These are phyloP conservation scores for Dioscorea cayenensis DNA, from an alignment of 116 monocot genomes.

Conservation along the genomic window DNA sequence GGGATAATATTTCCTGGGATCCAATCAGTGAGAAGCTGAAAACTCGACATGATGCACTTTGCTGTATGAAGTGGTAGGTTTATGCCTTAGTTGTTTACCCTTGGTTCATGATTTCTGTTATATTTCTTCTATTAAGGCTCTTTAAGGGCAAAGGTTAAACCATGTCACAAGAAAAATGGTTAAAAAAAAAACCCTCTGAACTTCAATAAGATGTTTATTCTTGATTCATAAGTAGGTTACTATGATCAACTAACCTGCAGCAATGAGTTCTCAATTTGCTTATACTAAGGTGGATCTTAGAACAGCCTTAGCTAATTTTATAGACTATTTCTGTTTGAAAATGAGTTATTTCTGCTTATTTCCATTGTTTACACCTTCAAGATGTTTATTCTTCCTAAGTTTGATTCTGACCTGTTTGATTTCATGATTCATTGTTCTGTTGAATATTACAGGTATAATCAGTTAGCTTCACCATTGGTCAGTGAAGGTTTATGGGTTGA, in stretches of 20 bases:
- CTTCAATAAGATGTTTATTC: too few relatives aligned
- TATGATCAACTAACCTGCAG: too few relatives aligned
- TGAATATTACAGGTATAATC: constrained; percentile 36
- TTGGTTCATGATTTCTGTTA: not conserved
- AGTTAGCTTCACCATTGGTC: constrained; percentile 50
- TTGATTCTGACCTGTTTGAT: not conserved
- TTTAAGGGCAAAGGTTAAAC: too few relatives aligned
- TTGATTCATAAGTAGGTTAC: too few relatives aligned
- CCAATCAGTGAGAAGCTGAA: constrained; percentile 47
- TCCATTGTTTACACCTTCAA: not conserved
- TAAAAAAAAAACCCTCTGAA: too few relatives aligned
- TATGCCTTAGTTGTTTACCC: not conserved
- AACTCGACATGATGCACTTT: constrained; percentile 18
- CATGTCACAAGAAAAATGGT: too few relatives aligned
- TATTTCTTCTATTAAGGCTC: too few relatives aligned
- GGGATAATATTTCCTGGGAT: constrained; percentile 63
- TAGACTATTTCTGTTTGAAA: not conserved
- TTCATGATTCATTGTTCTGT: not conserved
- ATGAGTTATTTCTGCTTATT: too few relatives aligned
- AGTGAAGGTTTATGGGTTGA: constrained; percentile 37
- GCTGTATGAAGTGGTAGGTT: constrained; percentile 47
- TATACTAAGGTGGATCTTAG: too few relatives aligned
- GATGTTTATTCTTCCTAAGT: not conserved
- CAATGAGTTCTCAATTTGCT: too few relatives aligned
- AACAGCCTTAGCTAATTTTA: too few relatives aligned